These are phyloP conservation scores for Pulveroboletus sp. DNA, from an alignment of 768 basidiomycete species.

Conservation along the genomic window DNA sequence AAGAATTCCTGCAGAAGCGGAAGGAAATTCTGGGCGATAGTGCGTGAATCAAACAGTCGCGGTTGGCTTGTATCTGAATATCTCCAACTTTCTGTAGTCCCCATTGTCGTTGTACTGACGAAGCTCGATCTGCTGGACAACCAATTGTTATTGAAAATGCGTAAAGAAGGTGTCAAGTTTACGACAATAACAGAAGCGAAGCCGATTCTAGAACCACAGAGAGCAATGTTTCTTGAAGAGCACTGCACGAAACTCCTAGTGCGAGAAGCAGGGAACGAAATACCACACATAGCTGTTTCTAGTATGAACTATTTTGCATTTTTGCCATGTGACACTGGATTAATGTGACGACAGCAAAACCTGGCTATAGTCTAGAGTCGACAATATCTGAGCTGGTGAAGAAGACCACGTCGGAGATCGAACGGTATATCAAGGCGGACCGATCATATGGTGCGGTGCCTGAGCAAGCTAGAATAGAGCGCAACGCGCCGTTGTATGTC, in stretches of 20 bases:
- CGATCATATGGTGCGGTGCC: neutral
- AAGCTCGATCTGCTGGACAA: neutral
- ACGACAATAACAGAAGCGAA: neutral
- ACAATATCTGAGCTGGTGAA: neutral
- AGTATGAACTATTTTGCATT: neutral
- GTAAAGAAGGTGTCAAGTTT: neutral
- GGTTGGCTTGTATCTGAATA: neutral
- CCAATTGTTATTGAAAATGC: neutral
- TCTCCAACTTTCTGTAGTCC: neutral
- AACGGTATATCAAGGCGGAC: no score
- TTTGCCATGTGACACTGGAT: neutral
- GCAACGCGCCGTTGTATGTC: neutral
- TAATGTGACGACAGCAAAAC: neutral
- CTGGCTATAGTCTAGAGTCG: neutral
- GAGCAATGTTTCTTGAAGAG: neutral
- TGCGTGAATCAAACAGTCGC: neutral
- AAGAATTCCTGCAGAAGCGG: neutral
- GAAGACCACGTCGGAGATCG: no score
- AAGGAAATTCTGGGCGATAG: neutral
- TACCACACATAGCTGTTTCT: neutral
- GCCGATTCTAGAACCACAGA: neutral
- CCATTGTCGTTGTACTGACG: no score
- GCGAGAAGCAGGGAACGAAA: neutral
- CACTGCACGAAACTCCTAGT: neutral
- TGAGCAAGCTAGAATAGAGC: neutral